Conservation (phyloP, 306 rosid genomes). For the Corylus americana region DNA sequence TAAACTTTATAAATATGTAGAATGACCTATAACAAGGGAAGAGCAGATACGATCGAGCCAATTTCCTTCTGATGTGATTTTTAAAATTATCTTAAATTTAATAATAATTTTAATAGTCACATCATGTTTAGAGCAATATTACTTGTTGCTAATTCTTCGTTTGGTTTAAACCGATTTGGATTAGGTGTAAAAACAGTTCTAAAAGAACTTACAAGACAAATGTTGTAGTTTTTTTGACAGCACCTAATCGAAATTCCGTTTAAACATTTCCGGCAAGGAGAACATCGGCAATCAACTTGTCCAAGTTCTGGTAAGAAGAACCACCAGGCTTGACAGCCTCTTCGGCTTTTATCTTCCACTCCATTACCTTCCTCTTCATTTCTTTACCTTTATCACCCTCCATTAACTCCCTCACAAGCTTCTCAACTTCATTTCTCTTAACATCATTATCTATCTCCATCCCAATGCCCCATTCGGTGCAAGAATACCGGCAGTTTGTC, state of each 20-base stretch:
- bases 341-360: conserved; percentile 26
- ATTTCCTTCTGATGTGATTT: no score
- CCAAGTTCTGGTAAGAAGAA: conserved; percentile 4
- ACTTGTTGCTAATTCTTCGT: no score
- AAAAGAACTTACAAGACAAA: no score
- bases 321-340: background rate
- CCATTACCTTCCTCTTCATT: conserved; percentile 9
- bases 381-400: conserved; percentile 20
- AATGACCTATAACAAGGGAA: no score
- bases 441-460: conserved; percentile 26
- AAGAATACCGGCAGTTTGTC: conserved; percentile 22
- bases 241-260: background rate
- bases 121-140: no score
- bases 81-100: no score
- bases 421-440: conserved; percentile 11
- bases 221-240: no score
- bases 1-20: no score
- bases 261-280: background rate
- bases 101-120: no score
- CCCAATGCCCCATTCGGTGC: conserved; percentile 22
- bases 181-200: no score
- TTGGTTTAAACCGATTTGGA: no score
- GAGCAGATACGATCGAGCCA: no score
- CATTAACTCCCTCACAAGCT: conserved; percentile 12
- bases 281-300: background rate